Conservation (phyloP, 164 flowering plant genomes). For the Berberis vulgaris region DNA sequence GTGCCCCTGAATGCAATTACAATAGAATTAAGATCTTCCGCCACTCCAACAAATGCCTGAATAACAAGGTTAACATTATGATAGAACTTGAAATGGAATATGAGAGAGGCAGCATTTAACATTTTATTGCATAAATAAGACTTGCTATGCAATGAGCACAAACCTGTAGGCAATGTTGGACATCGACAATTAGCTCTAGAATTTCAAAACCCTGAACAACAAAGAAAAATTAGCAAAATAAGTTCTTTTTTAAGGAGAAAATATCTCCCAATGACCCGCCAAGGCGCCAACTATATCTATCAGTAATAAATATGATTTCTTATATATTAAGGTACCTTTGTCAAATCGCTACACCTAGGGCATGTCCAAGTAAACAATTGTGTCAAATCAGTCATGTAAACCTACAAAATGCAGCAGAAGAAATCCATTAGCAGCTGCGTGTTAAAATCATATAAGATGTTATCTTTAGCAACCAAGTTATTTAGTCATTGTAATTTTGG, state of each 20-base stretch:
- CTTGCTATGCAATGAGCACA: not conserved
- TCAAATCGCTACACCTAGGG: constrained; percentile 66
- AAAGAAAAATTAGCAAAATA: not conserved
- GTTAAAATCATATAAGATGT: not conserved
- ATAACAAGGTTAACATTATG: constrained; percentile 1
- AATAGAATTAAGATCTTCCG: constrained; percentile 67
- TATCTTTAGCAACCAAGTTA: not conserved
- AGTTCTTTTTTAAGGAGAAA: too few relatives aligned
- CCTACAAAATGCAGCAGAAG: constrained; percentile 40
- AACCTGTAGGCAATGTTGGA: constrained; percentile 95
- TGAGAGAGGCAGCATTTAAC: too few relatives aligned
- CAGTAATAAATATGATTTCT: too few relatives aligned
- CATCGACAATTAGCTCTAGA: constrained; percentile 81
- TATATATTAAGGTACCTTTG: constrained; percentile 38
- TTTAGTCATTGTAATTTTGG: not conserved
- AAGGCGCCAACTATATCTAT: too few relatives aligned
- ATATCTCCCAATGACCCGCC: too few relatives aligned
- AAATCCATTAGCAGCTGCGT: constrained; percentile 7
- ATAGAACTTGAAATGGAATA: not conserved
- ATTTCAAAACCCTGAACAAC: constrained; percentile 77
- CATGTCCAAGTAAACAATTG: constrained; percentile 96
- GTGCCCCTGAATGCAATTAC: constrained; percentile 96
- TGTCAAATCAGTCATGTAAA: constrained; percentile 84
- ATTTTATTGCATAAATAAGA: not conserved
- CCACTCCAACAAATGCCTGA: constrained; percentile 93